phyloP scores from a whole-genome alignment of 2,329 filamentous ascomycete species.

The Calonectria hongkongensis region DNA sequence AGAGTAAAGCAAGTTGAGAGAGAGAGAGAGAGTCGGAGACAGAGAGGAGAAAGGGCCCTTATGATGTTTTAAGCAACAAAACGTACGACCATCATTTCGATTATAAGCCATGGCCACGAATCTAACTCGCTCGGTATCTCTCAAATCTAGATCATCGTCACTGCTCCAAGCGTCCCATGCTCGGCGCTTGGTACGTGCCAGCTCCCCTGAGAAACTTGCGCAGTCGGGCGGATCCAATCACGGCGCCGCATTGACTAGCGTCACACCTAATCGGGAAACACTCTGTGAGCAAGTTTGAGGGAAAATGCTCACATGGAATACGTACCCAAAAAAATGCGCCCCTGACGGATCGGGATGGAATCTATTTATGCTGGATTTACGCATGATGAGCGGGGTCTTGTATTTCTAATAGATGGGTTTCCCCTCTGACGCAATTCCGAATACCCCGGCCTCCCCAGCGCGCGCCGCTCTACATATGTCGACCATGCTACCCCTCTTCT shows the following conservation, averaged over 20 bases:
- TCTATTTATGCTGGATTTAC: not conserved
- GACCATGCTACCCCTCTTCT: conserved; percentile 36
- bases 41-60: not conserved
- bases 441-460: conserved; percentile 17
- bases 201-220: conserved; percentile 46
- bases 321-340: conserved; percentile 1
- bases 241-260: conserved; percentile 36
- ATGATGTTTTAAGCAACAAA: conserved; percentile 11
- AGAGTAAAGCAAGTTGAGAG: not conserved
- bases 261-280: conserved; percentile 54
- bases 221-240: conserved; percentile 56
- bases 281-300: conserved; percentile 54
- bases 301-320: conserved; percentile 32
- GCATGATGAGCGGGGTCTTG: conserved; percentile 11
- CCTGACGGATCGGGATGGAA: not conserved
- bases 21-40: not conserved
- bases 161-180: conserved; percentile 14
- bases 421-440: conserved; percentile 42
- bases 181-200: conserved; percentile 11
- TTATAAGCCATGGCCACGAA: conserved; percentile 7
- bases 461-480: conserved; percentile 23
- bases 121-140: conserved; percentile 15
- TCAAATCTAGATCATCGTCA: conserved; percentile 3
- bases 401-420: conserved; percentile 25
- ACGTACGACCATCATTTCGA: conserved; percentile 5